Percentiles rank a stretch among this genome's conserved stretches.
These are phyloP conservation scores for Fomitopsis schrenkii DNA, from an alignment of 1,284 basidiomycete species.

Conservation along the genomic window DNA sequence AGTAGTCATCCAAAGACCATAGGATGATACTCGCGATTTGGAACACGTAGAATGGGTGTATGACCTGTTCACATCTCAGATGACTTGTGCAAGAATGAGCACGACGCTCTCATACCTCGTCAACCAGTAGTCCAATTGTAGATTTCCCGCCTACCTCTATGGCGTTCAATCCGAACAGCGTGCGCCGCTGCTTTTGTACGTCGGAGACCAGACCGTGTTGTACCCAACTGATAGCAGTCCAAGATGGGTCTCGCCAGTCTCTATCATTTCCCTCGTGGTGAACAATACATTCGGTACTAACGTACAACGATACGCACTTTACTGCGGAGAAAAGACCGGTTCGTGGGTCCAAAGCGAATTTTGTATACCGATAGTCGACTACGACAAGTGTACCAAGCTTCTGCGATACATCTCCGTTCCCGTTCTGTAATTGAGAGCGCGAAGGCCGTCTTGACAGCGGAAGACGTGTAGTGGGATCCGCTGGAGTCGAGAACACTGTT, in stretches of 20 bases:
- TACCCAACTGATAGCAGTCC: constrained; percentile 63
- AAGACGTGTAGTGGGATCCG: constrained; percentile 14
- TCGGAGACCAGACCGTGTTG: constrained; percentile 57
- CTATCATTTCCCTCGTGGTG: constrained; percentile 35
- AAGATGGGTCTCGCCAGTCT: constrained; percentile 89
- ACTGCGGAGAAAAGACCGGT: constrained; percentile 83
- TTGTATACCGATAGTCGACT: constrained; percentile 85
- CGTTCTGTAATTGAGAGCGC: constrained; percentile 11
- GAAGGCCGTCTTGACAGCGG: constrained; percentile 8
- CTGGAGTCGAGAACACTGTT: constrained; percentile 62
- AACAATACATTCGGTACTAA: background rate
- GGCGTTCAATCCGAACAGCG: constrained; percentile 83
- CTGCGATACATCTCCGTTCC: constrained; percentile 29
- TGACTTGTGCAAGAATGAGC: background rate
- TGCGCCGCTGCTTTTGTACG: constrained; percentile 61
- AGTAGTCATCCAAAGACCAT: constrained; percentile 95
- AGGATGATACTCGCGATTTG: constrained; percentile 95
- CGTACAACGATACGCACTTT: constrained; percentile 44
- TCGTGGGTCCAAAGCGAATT: constrained; percentile 85
- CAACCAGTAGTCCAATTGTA: constrained; percentile 76
- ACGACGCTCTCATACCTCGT: constrained; percentile 63
- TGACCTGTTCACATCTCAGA: constrained; percentile 46
- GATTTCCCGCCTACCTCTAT: constrained; percentile 93
- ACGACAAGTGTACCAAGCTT: constrained; percentile 51
- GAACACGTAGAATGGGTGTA: constrained; percentile 98